These are phyloP conservation scores for Botrytis fabae DNA, from an alignment of 2,329 filamentous ascomycete species.

Conservation along the genomic window DNA sequence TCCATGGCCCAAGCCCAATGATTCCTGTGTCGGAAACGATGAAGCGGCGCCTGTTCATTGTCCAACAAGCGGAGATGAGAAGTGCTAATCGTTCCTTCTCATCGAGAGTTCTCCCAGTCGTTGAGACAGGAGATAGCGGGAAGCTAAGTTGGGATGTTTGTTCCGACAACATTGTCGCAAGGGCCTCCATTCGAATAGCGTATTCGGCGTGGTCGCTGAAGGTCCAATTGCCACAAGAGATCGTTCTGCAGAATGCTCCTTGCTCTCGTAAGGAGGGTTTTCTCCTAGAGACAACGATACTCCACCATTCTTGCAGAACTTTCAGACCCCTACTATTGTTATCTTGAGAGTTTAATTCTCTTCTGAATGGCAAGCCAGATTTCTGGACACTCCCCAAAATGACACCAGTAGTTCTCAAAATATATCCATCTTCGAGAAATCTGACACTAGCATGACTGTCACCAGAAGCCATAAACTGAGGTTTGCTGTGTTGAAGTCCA, in stretches of 20 bases:
- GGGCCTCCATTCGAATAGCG: slow-evolving; percentile 28
- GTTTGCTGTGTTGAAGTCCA: slow-evolving; percentile 33
- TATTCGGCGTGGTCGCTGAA: slow-evolving; percentile 27
- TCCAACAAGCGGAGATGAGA: slow-evolving; percentile 30
- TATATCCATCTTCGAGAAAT: slow-evolving; percentile 29
- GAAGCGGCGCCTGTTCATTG: slow-evolving; percentile 33
- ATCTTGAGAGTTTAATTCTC: slow-evolving; percentile 25
- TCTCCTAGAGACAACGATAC: slow-evolving; percentile 26
- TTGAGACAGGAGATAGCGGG: neutral
- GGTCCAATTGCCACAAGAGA: slow-evolving; percentile 35
- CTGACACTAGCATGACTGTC: slow-evolving; percentile 24
- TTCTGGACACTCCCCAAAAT: slow-evolving; percentile 31
- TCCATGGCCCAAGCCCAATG: slow-evolving; percentile 32
- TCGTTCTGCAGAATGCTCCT: slow-evolving; percentile 29
- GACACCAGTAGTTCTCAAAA: slow-evolving; percentile 29
- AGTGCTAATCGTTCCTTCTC: slow-evolving; percentile 29
- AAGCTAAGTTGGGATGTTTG: slow-evolving; percentile 13
- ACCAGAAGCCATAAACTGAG: slow-evolving; percentile 31
- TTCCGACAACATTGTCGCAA: slow-evolving; percentile 26
- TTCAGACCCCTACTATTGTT: slow-evolving; percentile 27
- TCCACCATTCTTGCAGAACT: slow-evolving; percentile 37
- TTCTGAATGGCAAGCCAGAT: slow-evolving; percentile 27
- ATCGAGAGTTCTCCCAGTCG: neutral
- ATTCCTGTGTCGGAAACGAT: slow-evolving; percentile 26
- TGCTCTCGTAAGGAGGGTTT: slow-evolving; percentile 24